phyloP scores from a whole-genome alignment of 2,329 filamentous ascomycete species.

The Cryphonectria japonica region DNA sequence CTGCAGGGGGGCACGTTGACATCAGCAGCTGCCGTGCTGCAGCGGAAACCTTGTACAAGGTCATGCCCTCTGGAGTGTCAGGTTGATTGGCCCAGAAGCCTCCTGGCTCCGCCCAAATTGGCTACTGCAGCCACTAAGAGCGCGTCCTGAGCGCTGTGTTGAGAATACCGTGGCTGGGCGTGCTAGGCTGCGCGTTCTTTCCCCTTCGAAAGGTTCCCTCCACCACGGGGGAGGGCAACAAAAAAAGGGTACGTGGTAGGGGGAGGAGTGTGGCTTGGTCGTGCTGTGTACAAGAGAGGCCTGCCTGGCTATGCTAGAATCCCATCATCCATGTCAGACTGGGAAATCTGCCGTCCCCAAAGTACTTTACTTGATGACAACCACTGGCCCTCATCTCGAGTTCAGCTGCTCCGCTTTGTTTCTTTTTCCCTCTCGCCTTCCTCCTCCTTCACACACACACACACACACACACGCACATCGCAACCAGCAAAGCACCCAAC shows the following conservation, averaged over 20 bases:
- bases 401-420: conserved; percentile 6
- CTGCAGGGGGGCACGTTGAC: conserved; percentile 9
- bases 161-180: conserved; percentile 9
- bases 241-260: background rate
- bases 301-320: conserved; percentile 2
- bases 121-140: background rate
- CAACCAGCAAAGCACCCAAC: conserved; percentile 2
- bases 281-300: background rate
- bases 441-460: background rate
- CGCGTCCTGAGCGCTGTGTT: background rate
- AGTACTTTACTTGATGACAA: background rate
- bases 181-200: background rate
- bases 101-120: conserved; percentile 8
- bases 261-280: conserved; percentile 6
- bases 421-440: background rate
- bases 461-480: background rate
- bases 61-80: conserved; percentile 1
- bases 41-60: conserved; percentile 1
- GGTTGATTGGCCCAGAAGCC: conserved; percentile 3
- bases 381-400: background rate
- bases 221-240: background rate
- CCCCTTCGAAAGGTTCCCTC: background rate
- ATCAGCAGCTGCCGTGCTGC: conserved; percentile 5
- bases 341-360: background rate
- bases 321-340: conserved; percentile 9